phyloP scores from a whole-genome alignment of 805 yeast species.

The Cyberlindnera xishuangbannaensis region DNA sequence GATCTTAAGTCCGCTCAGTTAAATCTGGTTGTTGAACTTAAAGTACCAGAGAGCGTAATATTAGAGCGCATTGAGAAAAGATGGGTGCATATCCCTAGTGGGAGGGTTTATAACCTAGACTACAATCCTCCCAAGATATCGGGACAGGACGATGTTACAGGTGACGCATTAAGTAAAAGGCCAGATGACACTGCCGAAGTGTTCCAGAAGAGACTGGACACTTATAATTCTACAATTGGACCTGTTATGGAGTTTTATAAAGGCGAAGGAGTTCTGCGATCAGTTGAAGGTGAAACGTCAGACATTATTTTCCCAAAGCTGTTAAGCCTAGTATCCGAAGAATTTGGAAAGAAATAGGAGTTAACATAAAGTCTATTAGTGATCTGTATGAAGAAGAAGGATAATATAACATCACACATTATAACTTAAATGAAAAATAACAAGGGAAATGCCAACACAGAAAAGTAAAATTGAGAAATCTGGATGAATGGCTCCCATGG shows the following conservation, averaged over 20 bases:
- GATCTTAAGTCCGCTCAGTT: constrained; percentile 40
- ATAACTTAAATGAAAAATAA: too few relatives aligned
- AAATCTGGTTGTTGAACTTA: constrained; percentile 78
- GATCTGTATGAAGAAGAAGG: too few relatives aligned
- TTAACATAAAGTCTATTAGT: too few relatives aligned
- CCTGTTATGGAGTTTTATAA: constrained; percentile 65
- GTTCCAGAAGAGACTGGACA: constrained; percentile 59
- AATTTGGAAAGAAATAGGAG: too few relatives aligned
- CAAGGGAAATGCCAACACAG: too few relatives aligned
- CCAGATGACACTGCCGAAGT: constrained; percentile 77
- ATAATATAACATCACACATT: too few relatives aligned
- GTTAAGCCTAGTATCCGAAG: constrained; percentile 28
- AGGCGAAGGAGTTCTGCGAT: constrained; percentile 41
- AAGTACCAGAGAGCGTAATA: constrained; percentile 82
- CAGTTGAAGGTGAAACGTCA: constrained; percentile 72
- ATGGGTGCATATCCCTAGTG: constrained; percentile 80
- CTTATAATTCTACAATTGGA: constrained; percentile 50
- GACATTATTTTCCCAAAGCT: constrained; percentile 80
- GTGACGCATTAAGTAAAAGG: constrained; percentile 76
- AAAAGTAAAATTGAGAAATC: too few relatives aligned
- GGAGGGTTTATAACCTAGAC: constrained; percentile 78
- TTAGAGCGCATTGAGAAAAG: constrained; percentile 77
- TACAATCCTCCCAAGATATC: constrained; percentile 86
- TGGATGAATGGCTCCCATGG: too few relatives aligned
- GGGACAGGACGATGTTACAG: constrained; percentile 83